Conservation (phyloP, 768 basidiomycete genomes). For the Mycena maculata region DNA sequence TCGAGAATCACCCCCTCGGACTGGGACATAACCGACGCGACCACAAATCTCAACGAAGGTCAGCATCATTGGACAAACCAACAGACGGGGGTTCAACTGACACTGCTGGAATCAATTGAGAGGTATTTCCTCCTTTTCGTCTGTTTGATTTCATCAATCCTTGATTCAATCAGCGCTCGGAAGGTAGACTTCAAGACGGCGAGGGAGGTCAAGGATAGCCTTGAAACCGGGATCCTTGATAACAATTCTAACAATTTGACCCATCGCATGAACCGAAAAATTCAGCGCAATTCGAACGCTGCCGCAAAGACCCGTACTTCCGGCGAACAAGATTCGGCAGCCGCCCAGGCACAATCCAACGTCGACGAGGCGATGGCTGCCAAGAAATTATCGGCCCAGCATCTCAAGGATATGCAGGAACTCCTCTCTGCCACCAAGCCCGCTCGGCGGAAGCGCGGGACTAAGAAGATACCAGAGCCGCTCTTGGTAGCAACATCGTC, state of each 20-base stretch:
- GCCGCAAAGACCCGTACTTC: not conserved
- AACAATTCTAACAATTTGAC: slow-evolving; percentile 2
- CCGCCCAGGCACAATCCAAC: not conserved
- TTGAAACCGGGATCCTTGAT: not conserved
- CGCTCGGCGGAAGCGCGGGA: not conserved
- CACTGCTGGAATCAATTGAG: not conserved
- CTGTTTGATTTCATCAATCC: too few species aligned
- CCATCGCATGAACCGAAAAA: not conserved
- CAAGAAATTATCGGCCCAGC: slow-evolving; percentile 1
- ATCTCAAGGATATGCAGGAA: not conserved
- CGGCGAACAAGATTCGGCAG: not conserved
- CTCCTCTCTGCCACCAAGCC: not conserved
- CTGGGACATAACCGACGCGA: not conserved
- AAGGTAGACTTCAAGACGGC: not conserved
- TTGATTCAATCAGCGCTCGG: not conserved
- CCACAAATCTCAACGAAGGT: not conserved
- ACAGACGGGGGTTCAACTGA: not conserved
- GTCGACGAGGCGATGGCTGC: not conserved
- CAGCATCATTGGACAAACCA: slow-evolving; percentile 10
- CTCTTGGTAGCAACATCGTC: not conserved
- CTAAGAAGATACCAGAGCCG: not conserved
- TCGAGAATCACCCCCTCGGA: not conserved
- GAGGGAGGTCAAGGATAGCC: not conserved
- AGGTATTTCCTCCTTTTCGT: not conserved
- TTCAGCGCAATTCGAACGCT: not conserved